Conservation (phyloP, 345 rosid genomes). For the Lepidium sativum region DNA sequence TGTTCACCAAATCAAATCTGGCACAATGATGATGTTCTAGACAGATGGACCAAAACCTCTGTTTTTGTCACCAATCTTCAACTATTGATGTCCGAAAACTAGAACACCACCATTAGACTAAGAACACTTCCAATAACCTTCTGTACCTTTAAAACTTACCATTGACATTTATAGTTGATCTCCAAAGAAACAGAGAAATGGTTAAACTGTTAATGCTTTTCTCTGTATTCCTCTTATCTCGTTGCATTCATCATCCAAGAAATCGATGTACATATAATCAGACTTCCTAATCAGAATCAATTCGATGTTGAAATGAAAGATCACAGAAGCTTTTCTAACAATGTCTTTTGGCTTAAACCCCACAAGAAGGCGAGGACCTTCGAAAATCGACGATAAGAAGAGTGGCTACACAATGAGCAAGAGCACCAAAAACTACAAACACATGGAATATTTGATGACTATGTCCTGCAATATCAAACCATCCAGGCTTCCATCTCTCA, state of each 20-base stretch:
- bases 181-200: not conserved
- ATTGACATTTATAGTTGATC: not conserved
- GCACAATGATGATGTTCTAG: not conserved
- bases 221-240: not conserved
- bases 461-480: conserved; percentile 86
- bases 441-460: conserved; percentile 94
- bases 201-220: too few species aligned
- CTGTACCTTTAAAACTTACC: too few species aligned
- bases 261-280: not conserved
- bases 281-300: not conserved
- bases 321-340: not conserved
- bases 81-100: not conserved
- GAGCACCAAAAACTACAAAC: conserved; percentile 72
- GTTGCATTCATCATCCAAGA: not conserved
- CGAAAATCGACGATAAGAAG: conserved; percentile 63
- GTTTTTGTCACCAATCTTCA: not conserved
- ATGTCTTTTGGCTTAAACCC: not conserved
- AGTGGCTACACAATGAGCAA: conserved; percentile 68
- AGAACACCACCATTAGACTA: not conserved
- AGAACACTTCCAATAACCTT: too few species aligned
- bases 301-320: not conserved
- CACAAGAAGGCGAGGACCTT: conserved; percentile 41
- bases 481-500: conserved; percentile 88
- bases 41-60: not conserved
- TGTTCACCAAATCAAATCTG: not conserved